Conservation (phyloP, 805 yeast genomes). For the Cyberlindnera xishuangbannaensis region DNA sequence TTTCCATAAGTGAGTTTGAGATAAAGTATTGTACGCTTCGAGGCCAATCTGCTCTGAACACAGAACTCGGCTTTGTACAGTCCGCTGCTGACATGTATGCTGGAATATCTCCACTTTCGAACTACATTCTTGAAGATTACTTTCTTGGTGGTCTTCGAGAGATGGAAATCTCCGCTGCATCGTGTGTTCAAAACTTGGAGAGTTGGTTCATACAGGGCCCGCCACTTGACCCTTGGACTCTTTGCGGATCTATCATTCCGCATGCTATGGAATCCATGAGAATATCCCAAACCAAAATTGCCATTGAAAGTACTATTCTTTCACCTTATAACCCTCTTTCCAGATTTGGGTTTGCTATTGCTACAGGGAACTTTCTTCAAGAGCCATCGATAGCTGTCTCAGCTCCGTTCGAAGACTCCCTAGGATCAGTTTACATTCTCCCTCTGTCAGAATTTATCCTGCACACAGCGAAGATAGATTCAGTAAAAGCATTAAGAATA, state of each 20-base stretch:
- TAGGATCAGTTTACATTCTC: conserved; percentile 41
- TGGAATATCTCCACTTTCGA: conserved; percentile 38
- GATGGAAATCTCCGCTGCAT: conserved; percentile 32
- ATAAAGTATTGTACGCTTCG: conserved; percentile 46
- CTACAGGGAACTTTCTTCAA: conserved; percentile 35
- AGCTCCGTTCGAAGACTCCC: conserved; percentile 39
- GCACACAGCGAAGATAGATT: neutral
- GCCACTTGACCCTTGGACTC: conserved; percentile 27
- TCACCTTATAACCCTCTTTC: conserved; percentile 25
- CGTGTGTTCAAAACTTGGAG: conserved; percentile 34
- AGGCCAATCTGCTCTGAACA: conserved; percentile 45
- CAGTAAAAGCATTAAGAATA: neutral
- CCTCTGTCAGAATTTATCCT: conserved; percentile 31
- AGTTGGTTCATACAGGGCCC: conserved; percentile 35
- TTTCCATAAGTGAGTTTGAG: conserved; percentile 22
- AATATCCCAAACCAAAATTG: neutral
- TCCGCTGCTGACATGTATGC: conserved; percentile 6
- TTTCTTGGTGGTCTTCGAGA: conserved; percentile 50
- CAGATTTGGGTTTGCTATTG: conserved; percentile 42
- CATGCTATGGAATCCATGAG: neutral
- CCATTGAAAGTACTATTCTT: conserved; percentile 5
- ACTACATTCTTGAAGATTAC: conserved; percentile 39
- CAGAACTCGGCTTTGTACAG: conserved; percentile 32
- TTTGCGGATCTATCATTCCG: conserved; percentile 28
- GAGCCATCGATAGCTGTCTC: conserved; percentile 43